phyloP scores from a whole-genome alignment of 78 protist genomes.

The Polysphondylium violaceum region DNA sequence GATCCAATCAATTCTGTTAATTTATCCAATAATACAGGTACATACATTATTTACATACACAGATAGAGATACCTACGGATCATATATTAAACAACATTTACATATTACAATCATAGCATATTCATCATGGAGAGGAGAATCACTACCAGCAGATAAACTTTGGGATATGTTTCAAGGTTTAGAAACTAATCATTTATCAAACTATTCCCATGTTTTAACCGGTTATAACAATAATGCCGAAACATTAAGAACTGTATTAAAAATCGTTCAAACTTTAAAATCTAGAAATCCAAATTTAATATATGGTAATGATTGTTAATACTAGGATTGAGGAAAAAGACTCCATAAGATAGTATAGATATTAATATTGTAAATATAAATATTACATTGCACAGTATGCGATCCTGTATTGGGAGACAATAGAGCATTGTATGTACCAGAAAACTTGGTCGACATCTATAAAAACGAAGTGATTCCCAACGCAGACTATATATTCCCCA shows the following conservation, averaged over 20 bases:
- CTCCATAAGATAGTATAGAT: neutral
- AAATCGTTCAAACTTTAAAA: conserved; percentile 31
- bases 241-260: conserved; percentile 58
- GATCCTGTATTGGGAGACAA: conserved; percentile 93
- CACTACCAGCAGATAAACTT: conserved; percentile 74
- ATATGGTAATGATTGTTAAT: conserved; percentile 48
- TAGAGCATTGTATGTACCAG: conserved; percentile 86
- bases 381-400: conserved; percentile 47
- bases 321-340: neutral
- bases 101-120: too few species aligned
- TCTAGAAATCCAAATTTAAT: conserved; percentile 53
- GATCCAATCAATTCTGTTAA: conserved; percentile 90
- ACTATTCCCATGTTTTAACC: conserved; percentile 85
- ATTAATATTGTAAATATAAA: neutral
- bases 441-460: conserved; percentile 64
- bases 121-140: conserved; percentile 78
- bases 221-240: conserved; percentile 85
- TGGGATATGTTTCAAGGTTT: conserved; percentile 79
- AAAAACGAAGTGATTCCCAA: conserved; percentile 44
- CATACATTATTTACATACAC: neutral
- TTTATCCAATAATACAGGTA: conserved; percentile 91
- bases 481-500: conserved; percentile 88
- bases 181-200: conserved; percentile 27
- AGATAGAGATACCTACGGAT: neutral
- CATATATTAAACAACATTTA: neutral